phyloP scores from a whole-genome alignment of 345 rosid species.

The Corchorus capsularis region DNA sequence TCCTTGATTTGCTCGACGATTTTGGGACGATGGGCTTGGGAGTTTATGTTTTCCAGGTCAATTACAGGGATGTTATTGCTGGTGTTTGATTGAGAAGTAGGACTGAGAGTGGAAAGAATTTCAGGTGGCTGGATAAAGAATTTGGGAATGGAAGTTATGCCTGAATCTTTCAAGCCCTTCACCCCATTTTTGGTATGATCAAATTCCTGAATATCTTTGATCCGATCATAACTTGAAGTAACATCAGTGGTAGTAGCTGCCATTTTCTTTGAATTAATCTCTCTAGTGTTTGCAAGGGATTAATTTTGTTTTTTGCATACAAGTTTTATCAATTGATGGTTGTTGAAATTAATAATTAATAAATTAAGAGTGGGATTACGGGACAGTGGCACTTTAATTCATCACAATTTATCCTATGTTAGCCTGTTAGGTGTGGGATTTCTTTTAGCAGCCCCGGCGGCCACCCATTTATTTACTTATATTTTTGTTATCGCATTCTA shows the following conservation, averaged over 20 bases:
- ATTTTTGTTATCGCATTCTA: no score
- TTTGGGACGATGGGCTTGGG: neutral
- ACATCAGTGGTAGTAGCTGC: neutral
- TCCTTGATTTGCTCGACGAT: conserved; percentile 19
- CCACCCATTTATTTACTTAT: no score
- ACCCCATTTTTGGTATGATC: conserved; percentile 31
- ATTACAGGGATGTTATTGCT: conserved; percentile 13
- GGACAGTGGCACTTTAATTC: no score
- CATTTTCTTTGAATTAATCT: no score
- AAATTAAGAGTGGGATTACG: no score
- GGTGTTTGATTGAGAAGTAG: neutral
- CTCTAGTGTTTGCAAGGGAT: no score
- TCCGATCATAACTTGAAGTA: neutral
- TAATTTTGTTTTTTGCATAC: no score
- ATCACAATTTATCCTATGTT: no score
- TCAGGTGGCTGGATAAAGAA: conserved; percentile 30
- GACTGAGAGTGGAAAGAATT: conserved; percentile 19
- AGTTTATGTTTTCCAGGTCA: conserved; percentile 21
- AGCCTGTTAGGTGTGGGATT: no score
- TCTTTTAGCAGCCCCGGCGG: no score
- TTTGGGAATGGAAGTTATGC: conserved; percentile 28
- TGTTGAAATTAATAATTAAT: no score
- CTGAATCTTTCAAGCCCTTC: conserved; percentile 33
- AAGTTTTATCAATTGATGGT: no score
- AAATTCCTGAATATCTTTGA: conserved; percentile 24